Evolutionary conservation across 441 rosid genomes (phyloP).

Genomic region (Syzygium syzygioides): DNA sequence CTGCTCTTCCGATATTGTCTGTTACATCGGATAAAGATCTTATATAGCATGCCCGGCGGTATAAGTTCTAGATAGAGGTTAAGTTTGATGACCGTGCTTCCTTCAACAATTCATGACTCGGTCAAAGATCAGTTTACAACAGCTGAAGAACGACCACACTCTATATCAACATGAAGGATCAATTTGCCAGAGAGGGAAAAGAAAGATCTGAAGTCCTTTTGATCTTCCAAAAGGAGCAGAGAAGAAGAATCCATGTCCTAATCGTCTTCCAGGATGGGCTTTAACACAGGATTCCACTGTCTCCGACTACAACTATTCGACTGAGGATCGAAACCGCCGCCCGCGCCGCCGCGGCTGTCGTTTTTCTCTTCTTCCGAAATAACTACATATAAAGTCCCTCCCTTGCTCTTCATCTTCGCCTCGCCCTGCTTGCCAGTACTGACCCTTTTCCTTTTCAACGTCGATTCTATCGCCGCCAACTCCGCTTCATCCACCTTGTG

Average conservation of each 20-base stretch:
- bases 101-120: background rate
- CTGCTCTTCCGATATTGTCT: background rate
- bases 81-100: background rate
- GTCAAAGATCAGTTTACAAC: background rate
- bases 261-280: conserved; percentile 29
- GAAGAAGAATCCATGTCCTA: background rate
- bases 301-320: conserved; percentile 2
- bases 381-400: background rate
- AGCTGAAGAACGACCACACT: background rate
- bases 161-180: background rate
- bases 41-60: background rate
- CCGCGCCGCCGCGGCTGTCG: background rate
- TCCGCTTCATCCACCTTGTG: conserved; percentile 21
- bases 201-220: background rate
- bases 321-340: background rate
- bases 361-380: background rate
- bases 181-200: background rate
- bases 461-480: conserved; percentile 13
- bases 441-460: background rate
- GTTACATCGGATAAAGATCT: background rate
- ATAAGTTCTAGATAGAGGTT: background rate
- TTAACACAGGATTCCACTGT: conserved; percentile 34
- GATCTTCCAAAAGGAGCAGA: background rate
- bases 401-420: conserved; percentile 3
- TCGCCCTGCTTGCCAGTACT: conserved; percentile 9